Base-by-base conservation (phyloP, 305 asterid genomes). In the Coffea humblotiana region DNA sequence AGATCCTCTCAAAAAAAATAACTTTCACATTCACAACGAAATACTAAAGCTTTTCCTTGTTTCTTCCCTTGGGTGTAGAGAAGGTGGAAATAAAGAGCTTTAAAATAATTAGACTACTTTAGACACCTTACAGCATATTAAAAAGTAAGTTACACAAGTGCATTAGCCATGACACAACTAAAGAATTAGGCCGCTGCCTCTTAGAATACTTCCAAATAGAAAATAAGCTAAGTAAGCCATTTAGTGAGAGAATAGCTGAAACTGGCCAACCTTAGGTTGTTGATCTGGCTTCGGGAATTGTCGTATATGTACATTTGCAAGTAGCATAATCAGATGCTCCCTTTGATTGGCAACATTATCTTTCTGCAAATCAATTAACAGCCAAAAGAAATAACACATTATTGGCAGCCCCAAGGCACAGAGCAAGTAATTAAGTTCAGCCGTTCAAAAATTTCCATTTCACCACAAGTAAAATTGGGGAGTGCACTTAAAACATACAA, bases 211-310 rank as follows among this genome's bases (percentile, higher is more conserved):
- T 58, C 10, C n/a, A 58, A 58, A 58, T 21, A 56, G 56, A 14
- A 52, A 67, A 67, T 7, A 19, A 76, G 52, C 23, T 2, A 72
- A n/a, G 29, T 47, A 35, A 29, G 68, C 29, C 23, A 23, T 47
- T n/a, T 82, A 18, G 37, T 82, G 10, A 71, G 54, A 72, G 49
- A 77, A 47, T 25, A 81, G 80, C 71, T 27, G 52, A 75, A 78
- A 79, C 76, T 80, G 81, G 49, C 82, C 68, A 74, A 95, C 99
- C 99, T 93, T 93, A 79, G 99, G 97, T 80, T 95, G 99, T 81
- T 94, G 99, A 85, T 95, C 99, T 76, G 97, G 96, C 88, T 95
- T 93, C 52, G 99, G 97, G 89, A 92, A 90, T 84, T 91, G 99
- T 54, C 98, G 90, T 86, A 94, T 94, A 86, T 96, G 99, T 75